Evolutionary conservation across 2,329 filamentous ascomycete species (phyloP).

Genomic region (Lachnellula arida): DNA sequence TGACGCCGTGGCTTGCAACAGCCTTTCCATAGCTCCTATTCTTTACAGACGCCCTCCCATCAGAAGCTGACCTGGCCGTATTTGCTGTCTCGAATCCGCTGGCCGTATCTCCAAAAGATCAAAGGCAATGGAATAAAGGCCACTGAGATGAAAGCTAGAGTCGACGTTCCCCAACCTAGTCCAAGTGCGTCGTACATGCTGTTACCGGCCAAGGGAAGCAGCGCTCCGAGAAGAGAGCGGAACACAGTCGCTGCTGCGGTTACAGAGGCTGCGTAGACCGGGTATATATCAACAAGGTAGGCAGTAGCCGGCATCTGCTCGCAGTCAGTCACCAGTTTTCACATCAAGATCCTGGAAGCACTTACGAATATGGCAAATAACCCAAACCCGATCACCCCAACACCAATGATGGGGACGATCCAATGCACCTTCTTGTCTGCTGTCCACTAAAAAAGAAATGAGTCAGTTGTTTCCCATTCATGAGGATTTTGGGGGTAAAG

Average conservation of each 20-base stretch:
- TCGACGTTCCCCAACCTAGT: conserved; percentile 30
- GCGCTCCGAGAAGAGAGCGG: conserved; percentile 25
- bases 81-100: conserved; percentile 19
- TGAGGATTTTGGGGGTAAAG: no score
- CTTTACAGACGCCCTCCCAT: no score
- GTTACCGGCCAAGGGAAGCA: conserved; percentile 26
- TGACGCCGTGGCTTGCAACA: no score
- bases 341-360: neutral
- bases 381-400: conserved; percentile 34
- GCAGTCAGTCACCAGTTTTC: neutral
- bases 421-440: conserved; percentile 35
- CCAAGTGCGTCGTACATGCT: conserved; percentile 29
- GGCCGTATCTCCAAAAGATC: conserved; percentile 8
- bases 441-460: no score
- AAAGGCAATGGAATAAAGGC: conserved; percentile 13
- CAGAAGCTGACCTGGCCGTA: no score
- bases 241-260: conserved; percentile 33
- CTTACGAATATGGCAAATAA: conserved; percentile 5
- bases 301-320: conserved; percentile 34
- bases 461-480: no score
- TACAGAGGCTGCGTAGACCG: conserved; percentile 31
- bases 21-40: no score
- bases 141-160: conserved; percentile 31
- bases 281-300: conserved; percentile 34
- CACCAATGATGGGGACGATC: conserved; percentile 41